Evolutionary conservation across 2,329 filamentous ascomycete genomes (phyloP).

Genomic region (Dothidotthia symphoricarpi): DNA sequence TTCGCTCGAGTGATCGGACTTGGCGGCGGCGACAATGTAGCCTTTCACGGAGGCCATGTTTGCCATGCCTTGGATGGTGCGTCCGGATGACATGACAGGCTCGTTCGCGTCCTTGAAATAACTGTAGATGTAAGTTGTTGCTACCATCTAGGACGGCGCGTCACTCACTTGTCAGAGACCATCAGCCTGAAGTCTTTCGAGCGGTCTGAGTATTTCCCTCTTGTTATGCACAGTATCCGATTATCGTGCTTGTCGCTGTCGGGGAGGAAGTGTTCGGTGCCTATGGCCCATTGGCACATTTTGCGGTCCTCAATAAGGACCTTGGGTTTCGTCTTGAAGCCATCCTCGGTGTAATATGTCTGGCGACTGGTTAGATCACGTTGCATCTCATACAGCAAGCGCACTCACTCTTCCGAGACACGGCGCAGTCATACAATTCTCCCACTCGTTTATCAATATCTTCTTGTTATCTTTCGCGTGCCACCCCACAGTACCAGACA

Average conservation of each 20-base stretch:
- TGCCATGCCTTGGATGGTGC: constrained; percentile 74
- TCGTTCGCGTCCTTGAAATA: constrained; percentile 73
- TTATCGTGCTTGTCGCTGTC: constrained; percentile 63
- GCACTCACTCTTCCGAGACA: constrained; percentile 50
- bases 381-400: no score
- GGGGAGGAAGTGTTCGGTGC: constrained; percentile 69
- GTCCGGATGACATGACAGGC: constrained; percentile 70
- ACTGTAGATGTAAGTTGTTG: constrained; percentile 24
- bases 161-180: constrained; percentile 65
- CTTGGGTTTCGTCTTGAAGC: constrained; percentile 69
- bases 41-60: constrained; percentile 82
- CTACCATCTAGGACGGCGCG: not conserved
- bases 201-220: constrained; percentile 67
- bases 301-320: constrained; percentile 66
- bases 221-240: constrained; percentile 77
- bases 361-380: constrained; percentile 18
- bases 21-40: constrained; percentile 79
- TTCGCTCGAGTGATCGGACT: constrained; percentile 77
- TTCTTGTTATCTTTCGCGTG: constrained; percentile 80
- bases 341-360: constrained; percentile 76
- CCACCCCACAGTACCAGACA: constrained; percentile 68
- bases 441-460: constrained; percentile 70
- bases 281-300: constrained; percentile 86
- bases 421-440: constrained; percentile 39
- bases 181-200: constrained; percentile 74